phyloP scores from a whole-genome alignment of 2,329 filamentous ascomycete species.

The Neonectria magnoliae region DNA sequence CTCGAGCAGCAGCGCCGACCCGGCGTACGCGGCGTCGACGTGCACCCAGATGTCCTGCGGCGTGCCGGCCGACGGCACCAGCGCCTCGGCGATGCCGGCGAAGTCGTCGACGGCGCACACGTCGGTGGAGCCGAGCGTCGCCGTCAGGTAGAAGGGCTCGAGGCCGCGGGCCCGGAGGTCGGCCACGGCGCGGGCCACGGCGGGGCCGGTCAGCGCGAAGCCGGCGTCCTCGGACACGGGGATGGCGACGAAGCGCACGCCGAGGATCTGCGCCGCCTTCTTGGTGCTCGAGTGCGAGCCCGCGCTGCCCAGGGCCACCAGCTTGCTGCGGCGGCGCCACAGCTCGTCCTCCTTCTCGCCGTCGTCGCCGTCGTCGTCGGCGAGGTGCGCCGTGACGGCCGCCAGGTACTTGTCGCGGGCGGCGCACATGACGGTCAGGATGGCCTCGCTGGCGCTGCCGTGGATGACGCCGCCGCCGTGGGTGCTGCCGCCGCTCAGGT shows the following conservation, averaged over 20 bases:
- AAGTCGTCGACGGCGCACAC: constrained; percentile 91
- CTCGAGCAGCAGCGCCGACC: constrained; percentile 82
- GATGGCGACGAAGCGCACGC: constrained; percentile 81
- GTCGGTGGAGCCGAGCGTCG: constrained; percentile 86
- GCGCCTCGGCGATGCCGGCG: constrained; percentile 67
- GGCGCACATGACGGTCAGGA: constrained; percentile 87
- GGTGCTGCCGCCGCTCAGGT: constrained; percentile 75
- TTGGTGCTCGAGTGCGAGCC: constrained; percentile 85
- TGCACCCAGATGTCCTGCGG: constrained; percentile 82
- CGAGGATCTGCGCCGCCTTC: constrained; percentile 87
- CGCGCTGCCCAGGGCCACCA: constrained; percentile 84
- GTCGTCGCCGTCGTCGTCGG: constrained; percentile 62
- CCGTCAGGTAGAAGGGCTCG: constrained; percentile 86
- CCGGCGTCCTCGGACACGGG: constrained; percentile 69
- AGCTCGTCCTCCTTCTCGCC: constrained; percentile 78
- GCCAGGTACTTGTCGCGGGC: constrained; percentile 83
- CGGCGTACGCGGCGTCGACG: constrained; percentile 92
- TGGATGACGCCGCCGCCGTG: constrained; percentile 92
- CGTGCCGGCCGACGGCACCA: constrained; percentile 46
- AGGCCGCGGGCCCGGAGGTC: constrained; percentile 75
- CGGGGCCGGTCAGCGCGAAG: constrained; percentile 75
- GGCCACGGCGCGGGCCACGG: constrained; percentile 69
- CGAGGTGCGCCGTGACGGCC: constrained; percentile 63
- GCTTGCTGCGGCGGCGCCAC: constrained; percentile 59
- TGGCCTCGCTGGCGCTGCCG: constrained; percentile 87